Percentiles rank a stretch among this genome's conserved stretches.
phyloP scores from a whole-genome alignment of 148 eudicot genomes.

The Dianthus caryophyllus region DNA sequence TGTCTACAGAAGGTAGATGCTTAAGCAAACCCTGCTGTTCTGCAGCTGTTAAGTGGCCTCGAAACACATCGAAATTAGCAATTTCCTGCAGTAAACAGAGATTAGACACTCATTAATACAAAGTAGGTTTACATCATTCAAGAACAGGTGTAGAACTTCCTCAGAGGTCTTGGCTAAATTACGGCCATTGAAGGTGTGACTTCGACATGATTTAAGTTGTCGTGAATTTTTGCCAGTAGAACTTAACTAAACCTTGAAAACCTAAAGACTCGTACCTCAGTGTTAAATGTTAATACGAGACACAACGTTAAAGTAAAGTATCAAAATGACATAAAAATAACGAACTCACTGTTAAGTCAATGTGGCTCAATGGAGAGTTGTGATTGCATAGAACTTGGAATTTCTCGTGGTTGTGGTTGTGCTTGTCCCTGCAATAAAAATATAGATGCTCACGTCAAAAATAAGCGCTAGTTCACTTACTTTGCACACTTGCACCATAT shows the following conservation, averaged over 20 bases:
- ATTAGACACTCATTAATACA: conserved; percentile 6
- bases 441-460: conserved; percentile 16
- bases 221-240: background rate
- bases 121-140: background rate
- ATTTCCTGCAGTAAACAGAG: conserved; percentile 55
- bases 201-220: background rate
- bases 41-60: conserved; percentile 47
- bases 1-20: conserved; percentile 61
- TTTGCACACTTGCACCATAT: conserved; percentile 3
- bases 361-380: conserved; percentile 51
- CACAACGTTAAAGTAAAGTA: too few relatives aligned
- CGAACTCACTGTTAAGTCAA: conserved; percentile 72
- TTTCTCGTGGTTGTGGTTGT: conserved; percentile 45
- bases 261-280: conserved; percentile 4
- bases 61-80: conserved; percentile 50
- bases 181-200: background rate
- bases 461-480: background rate
- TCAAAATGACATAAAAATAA: conserved; percentile 10
- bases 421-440: conserved; percentile 56
- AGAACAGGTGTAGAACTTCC: background rate
- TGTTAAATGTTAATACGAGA: too few relatives aligned
- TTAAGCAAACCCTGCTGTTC: conserved; percentile 75
- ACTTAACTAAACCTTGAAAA: background rate
- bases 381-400: conserved; percentile 53
- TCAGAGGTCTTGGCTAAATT: background rate